Conservation (phyloP, 139 green algal species). For the Volvox reticuliferus region DNA sequence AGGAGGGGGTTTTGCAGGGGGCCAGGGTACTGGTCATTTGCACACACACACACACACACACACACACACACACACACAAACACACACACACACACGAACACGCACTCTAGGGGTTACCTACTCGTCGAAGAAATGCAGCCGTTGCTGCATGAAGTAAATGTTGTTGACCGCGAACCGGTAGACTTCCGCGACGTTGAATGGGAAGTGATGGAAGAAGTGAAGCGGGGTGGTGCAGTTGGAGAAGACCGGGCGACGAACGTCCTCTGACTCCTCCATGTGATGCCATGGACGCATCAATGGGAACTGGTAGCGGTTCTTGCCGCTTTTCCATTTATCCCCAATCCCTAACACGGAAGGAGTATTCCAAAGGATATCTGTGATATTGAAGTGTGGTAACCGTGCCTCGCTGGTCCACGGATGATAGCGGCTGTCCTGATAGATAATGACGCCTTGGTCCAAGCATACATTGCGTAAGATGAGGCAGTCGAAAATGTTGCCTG, state of each 20-base stretch:
- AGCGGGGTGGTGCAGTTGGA: conserved; percentile 35
- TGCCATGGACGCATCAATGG: conserved; percentile 2
- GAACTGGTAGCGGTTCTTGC: conserved; percentile 22
- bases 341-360: conserved; percentile 33
- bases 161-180: conserved; percentile 42
- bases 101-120: neutral
- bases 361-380: conserved; percentile 40
- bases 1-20: neutral
- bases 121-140: conserved; percentile 36
- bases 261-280: conserved; percentile 39
- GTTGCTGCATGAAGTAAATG: conserved; percentile 46
- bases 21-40: too few relatives aligned
- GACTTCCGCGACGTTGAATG: conserved; percentile 40
- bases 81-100: too few relatives aligned
- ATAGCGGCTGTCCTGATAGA: conserved; percentile 31
- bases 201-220: conserved; percentile 39
- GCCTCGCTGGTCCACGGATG: conserved; percentile 31
- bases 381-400: neutral
- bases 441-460: conserved; percentile 43
- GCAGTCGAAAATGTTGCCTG: conserved; percentile 29
- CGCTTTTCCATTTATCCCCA: conserved; percentile 38
- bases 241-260: conserved; percentile 23
- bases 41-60: too few relatives aligned
- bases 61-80: too few relatives aligned
- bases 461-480: conserved; percentile 22